Conservation (phyloP, 345 rosid species). For the Camelina sativa region DNA sequence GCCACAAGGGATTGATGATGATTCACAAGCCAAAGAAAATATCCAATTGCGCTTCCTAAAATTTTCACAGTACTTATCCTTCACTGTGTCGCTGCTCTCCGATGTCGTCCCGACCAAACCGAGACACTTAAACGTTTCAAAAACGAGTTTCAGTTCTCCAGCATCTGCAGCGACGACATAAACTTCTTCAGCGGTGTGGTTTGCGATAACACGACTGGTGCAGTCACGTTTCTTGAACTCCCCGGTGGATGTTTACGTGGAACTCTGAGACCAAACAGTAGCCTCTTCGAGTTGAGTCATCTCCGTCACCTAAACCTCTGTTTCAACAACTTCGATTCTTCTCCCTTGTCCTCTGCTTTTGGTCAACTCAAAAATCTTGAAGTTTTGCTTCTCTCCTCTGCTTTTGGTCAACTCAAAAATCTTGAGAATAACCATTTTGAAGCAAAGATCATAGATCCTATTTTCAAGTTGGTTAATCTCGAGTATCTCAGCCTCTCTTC, state of each 20-base stretch:
- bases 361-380: conserved; percentile 30
- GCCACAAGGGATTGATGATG: background rate
- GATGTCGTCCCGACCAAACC: conserved; percentile 40
- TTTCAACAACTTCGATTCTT: conserved; percentile 36
- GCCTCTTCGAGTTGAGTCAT: conserved; percentile 30
- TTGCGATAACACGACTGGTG: conserved; percentile 39
- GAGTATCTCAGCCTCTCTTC: background rate
- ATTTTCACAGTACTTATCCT: background rate
- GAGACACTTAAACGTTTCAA: conserved; percentile 21
- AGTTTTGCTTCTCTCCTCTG: conserved; percentile 18
- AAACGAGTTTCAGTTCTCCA: conserved; percentile 36
- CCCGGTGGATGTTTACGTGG: conserved; percentile 31
- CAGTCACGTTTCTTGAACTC: conserved; percentile 2
- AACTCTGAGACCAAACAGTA: conserved; percentile 31
- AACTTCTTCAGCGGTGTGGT: conserved; percentile 28
- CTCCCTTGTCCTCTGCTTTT: conserved; percentile 31
- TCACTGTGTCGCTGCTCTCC: conserved; percentile 10
- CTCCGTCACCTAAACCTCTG: conserved; percentile 26
- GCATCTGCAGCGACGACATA: conserved; percentile 17
- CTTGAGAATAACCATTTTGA: conserved; percentile 28
- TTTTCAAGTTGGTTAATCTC: conserved; percentile 20
- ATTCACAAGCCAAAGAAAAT: background rate
- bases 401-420: conserved; percentile 30
- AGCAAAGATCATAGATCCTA: conserved; percentile 9
- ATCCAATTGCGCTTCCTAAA: background rate